Percentiles rank a stretch among this genome's conserved stretches.
These are phyloP conservation scores for Pseudogymnoascus sp. DNA, from an alignment of 2,329 filamentous ascomycete genomes.

Conservation along the genomic window DNA sequence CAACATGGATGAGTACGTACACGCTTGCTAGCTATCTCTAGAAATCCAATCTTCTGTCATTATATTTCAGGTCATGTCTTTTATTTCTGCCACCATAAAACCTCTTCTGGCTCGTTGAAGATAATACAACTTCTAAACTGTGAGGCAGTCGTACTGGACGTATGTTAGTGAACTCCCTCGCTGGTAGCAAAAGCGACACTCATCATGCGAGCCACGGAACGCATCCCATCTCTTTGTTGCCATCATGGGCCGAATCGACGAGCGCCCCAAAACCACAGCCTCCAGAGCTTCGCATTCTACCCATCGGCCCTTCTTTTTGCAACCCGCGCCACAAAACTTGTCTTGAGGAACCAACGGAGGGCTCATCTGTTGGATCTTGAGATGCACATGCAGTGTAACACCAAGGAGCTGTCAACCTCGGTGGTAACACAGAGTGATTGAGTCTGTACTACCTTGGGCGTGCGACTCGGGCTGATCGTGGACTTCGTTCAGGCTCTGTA, in stretches of 20 bases:
- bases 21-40: not conserved
- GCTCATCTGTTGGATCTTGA: not conserved
- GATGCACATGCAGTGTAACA: not conserved
- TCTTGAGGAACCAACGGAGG: not conserved
- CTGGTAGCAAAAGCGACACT: not conserved
- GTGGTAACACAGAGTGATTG: not conserved
- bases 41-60: not conserved
- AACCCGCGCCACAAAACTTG: not conserved
- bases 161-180: not conserved
- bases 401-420: not conserved
- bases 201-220: not conserved
- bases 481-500: not conserved
- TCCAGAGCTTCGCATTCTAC: not conserved
- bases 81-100: not conserved
- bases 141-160: not conserved
- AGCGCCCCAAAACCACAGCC: not conserved
- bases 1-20: not conserved
- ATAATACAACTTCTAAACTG: not conserved
- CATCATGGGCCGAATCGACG: not conserved
- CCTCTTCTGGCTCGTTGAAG: not conserved
- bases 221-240: not conserved
- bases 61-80: not conserved
- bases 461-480: not conserved
- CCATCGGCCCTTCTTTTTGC: not conserved
- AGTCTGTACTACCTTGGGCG: not conserved